Percentiles rank a stretch among this genome's conserved stretches.
Conservation (phyloP, 495 filamentous ascomycete species). For the Aspergillus taichungensis region DNA sequence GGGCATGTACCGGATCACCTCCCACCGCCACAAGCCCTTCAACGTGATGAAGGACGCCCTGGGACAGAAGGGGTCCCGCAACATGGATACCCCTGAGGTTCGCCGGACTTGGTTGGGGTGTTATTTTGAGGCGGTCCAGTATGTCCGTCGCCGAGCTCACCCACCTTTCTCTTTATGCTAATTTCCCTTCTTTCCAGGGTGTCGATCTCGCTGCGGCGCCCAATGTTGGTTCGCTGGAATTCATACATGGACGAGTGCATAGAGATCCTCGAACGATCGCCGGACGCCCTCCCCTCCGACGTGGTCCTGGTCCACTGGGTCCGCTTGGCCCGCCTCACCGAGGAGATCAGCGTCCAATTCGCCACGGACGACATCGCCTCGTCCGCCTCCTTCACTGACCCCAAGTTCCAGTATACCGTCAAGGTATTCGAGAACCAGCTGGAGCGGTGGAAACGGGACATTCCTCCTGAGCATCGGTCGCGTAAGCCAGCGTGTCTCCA, state of each 20-base stretch:
- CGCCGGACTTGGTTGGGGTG: slow-evolving; percentile 72
- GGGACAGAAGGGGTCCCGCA: slow-evolving; percentile 37
- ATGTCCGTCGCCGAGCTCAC: slow-evolving; percentile 8
- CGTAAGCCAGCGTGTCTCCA: slow-evolving; percentile 10
- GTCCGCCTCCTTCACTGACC: slow-evolving; percentile 58
- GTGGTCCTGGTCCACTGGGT: slow-evolving; percentile 65
- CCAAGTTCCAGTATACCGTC: slow-evolving; percentile 64
- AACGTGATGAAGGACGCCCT: slow-evolving; percentile 24
- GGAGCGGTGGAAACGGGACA: slow-evolving; percentile 52
- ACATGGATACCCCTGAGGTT: slow-evolving; percentile 61
- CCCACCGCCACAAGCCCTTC: slow-evolving; percentile 18
- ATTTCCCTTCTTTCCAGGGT: slow-evolving; percentile 52
- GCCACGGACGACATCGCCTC: slow-evolving; percentile 64
- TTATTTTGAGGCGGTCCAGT: slow-evolving; percentile 64
- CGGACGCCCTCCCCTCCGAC: slow-evolving; percentile 66
- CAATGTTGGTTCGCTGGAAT: slow-evolving; percentile 73
- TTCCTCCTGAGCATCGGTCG: slow-evolving; percentile 36
- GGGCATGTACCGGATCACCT: slow-evolving; percentile 53
- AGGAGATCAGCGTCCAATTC: slow-evolving; percentile 70
- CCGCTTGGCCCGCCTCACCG: slow-evolving; percentile 68
- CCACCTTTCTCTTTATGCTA: slow-evolving; percentile 35
- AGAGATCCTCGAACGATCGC: slow-evolving; percentile 59
- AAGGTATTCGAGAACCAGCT: slow-evolving; percentile 70
- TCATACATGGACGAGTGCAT: slow-evolving; percentile 81
- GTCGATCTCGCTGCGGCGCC: slow-evolving; percentile 70